Base-by-base conservation (phyloP, 2,329 filamentous ascomycete genomes). In the Dendrostoma leiphaemia region DNA sequence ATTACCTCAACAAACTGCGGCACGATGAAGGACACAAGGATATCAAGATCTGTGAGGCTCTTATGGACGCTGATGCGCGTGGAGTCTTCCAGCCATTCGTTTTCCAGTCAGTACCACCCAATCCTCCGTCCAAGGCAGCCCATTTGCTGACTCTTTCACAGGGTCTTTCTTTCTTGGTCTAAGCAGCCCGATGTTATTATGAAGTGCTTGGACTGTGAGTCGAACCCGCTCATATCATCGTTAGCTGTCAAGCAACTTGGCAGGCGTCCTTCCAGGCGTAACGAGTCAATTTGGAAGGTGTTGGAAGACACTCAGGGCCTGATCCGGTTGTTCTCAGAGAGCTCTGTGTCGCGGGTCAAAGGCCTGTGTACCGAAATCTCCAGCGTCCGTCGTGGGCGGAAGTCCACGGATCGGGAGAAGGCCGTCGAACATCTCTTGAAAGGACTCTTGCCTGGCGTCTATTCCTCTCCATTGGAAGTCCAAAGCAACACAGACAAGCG, bases 371-470 rank as follows among this genome's bases (percentile, higher is more conserved):
- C 5, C n/a, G 21, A 29, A 24, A 54, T 54, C 13, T 35, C 40
- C n/a, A 6, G 40, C 32, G 35, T 31, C 1, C 34, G 37, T 7
- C 48, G 28, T 6, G 47, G 47, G 2, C 13, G 21, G 6, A 28
- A 40, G 17, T 15, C 35, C 26, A 12, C 24, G n/a, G 12, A 34
- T n/a, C 35, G 47, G 23, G 31, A 54, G 40, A 17, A 13, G 24
- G 17, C 26, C n/a, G 41, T 54, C 15, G 40, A 54, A 24, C 24
- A 45, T 6, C 47, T 54, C 47, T 40, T 54, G 32, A 38, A 40
- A 6, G 47, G 24, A 4, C 48, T 54, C n/a, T 24, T 54, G 17
- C 52, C 52, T 17, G 47, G 38, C 21, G 52, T 54, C 17, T 54
- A 54, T 19, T 3, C 9, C 2, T 45, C 38, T 6, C 15, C 31